These are phyloP conservation scores for Diaporthe sp. DNA, from an alignment of 2,329 filamentous ascomycete species.

Conservation along the genomic window DNA sequence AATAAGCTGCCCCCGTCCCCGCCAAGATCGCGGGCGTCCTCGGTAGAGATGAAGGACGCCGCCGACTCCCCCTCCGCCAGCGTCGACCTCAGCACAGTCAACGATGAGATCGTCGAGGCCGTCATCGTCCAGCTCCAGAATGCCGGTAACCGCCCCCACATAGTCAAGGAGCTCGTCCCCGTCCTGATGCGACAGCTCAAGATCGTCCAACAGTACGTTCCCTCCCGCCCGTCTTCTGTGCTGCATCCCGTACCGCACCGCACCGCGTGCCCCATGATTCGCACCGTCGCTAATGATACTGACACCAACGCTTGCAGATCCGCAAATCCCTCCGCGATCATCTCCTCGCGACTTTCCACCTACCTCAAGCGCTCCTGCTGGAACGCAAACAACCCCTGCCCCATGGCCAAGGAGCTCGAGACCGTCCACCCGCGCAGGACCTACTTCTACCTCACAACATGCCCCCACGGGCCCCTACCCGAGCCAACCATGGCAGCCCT, in stretches of 20 bases:
- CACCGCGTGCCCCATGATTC: not conserved
- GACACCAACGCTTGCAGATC: conserved; percentile 69
- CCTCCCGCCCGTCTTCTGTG: not conserved
- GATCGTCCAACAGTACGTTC: conserved; percentile 89
- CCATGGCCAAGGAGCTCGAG: conserved; percentile 92
- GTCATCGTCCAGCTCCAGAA: conserved; percentile 90
- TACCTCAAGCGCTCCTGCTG: conserved; percentile 89
- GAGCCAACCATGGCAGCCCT: conserved; percentile 66
- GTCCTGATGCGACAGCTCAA: conserved; percentile 81
- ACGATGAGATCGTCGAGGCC: conserved; percentile 94
- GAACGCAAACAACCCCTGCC: conserved; percentile 83
- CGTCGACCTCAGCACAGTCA: conserved; percentile 84
- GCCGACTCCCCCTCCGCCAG: conserved; percentile 53
- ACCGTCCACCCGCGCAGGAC: conserved; percentile 92
- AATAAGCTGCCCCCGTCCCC: conserved; percentile 88
- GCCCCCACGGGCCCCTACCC: conserved; percentile 83
- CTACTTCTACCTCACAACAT: conserved; percentile 96
- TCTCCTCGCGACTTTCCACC: conserved; percentile 88
- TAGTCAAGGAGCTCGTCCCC: conserved; percentile 92
- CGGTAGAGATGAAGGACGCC: conserved; percentile 53
- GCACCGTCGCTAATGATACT: conserved; percentile 40
- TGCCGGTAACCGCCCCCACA: conserved; percentile 90
- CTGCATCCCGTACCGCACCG: conserved; percentile 25
- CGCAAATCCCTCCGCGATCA: conserved; percentile 93
- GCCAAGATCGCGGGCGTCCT: conserved; percentile 50